Base-by-base conservation (phyloP, 352 stramenopile genomes). In the Phytophthora pistaciae region DNA sequence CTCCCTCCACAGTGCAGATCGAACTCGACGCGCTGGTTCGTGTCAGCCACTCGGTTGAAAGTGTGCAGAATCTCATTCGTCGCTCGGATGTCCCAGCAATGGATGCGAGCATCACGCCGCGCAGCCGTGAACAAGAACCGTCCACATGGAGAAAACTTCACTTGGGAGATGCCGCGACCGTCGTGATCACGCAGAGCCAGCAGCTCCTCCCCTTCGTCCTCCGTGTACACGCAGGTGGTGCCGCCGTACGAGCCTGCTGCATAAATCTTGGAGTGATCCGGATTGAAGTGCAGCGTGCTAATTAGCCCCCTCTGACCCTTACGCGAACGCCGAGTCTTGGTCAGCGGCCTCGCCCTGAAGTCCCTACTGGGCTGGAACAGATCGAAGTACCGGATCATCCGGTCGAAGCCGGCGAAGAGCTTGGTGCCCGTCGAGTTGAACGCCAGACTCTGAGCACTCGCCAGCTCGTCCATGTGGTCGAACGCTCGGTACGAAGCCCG, bases 381-480 rank as follows among this genome's bases (percentile, higher is more conserved):
- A 62, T 97, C 85, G 56, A 95, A 96, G 70, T 88, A 81, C n/a
- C 87, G 87, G 49, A 97, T 84, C 66, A 89, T 91, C 52, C 89
- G 87, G 58, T 97, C 87, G 57, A 93, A 94, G n/a, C 92, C 92
- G 11, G 79, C 83, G 44, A 94, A 97, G 49, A 98, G 82, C 59
- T 93, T 93, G 52, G 83, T 83, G 46, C 89, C 93, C 2, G 68
- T 86, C 6, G 85, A 65, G 66, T 93, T 95, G 72, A 97, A 98
- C 2, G 83, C 77, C 21, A 98, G 65, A 50, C 87, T 91, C 18
- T 91, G 84, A 21, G 91, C 90, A 14, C 89, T 75, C 11, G 85
- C 79, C 36, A 97, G 79, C 69, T 98, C 92, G 68, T 97, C 92
- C 65, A 97, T 60, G 64, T 96, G 88, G 70, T 98, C 88, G 67